Conservation (phyloP, 1,284 basidiomycete genomes). For the Rhodotorula sp. region DNA sequence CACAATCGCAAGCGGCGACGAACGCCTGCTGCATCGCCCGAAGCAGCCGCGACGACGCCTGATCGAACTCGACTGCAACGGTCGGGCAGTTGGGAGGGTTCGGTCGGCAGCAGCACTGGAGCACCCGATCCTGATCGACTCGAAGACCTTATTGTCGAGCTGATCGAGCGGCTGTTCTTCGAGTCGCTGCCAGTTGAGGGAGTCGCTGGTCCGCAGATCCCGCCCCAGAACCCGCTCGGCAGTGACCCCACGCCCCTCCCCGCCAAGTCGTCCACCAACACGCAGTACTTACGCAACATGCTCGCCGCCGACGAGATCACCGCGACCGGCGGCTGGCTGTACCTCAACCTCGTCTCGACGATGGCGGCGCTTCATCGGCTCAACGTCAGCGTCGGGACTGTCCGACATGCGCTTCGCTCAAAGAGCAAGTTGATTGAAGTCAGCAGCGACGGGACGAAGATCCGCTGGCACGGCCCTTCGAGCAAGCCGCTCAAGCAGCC, state of each 20-base stretch:
- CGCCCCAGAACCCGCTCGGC: constrained; percentile 15
- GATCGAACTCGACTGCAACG: neutral
- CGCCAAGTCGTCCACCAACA: constrained; percentile 28
- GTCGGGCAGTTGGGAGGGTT: constrained; percentile 6
- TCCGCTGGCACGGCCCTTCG: constrained; percentile 24
- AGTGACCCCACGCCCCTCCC: constrained; percentile 28
- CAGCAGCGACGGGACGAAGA: constrained; percentile 25
- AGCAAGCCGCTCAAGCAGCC: constrained; percentile 4
- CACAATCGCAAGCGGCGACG: constrained; percentile 11
- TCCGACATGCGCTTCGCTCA: constrained; percentile 23
- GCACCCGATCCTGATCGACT: constrained; percentile 17
- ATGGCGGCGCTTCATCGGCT: constrained; percentile 32
- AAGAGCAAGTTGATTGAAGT: constrained; percentile 24
- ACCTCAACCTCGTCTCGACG: constrained; percentile 35
- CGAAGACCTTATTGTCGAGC: constrained; percentile 25
- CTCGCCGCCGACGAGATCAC: constrained; percentile 20
- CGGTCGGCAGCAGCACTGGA: neutral
- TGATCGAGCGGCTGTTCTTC: constrained; percentile 33
- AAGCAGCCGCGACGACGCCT: constrained; percentile 3
- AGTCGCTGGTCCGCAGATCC: neutral
- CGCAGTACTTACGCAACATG: constrained; percentile 32
- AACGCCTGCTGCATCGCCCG: neutral
- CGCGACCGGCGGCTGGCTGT: constrained; percentile 24
- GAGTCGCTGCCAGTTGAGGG: constrained; percentile 22
- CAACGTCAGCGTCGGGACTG: constrained; percentile 19